Base-by-base conservation (phyloP, 768 basidiomycete genomes). In the Rhodotorula taiwanensis region DNA sequence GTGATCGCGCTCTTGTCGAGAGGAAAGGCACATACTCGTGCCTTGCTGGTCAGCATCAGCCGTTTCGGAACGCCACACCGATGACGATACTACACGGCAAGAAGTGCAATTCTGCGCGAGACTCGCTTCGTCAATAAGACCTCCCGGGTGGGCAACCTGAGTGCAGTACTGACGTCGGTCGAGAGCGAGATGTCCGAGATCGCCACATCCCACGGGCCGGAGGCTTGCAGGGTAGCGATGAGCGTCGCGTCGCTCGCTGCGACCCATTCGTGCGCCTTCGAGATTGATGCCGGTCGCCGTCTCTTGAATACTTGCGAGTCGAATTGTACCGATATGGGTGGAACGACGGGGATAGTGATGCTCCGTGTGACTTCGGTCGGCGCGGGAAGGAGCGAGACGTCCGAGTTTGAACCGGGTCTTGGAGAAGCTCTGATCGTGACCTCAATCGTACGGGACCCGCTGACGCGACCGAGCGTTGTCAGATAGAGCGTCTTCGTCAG, bases 371-470 rank as follows among this genome's bases (percentile, higher is more conserved):
- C 80, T 72, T 94, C 91, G 61, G 80, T 83, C 33, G 75, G 73
- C 31, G 78, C 74, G 25, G 71, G 62, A 9, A 23, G 55, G 18
- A 61, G 66, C n/a, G 58, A 2, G 5, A 16, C 47, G 4, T 51
- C 59, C 5, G 70, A 53, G 2, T 69, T 57, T 30, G 80, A 30
- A 1, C 39, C 30, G 0, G 48, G 39, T 7, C 30, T 31, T 8
- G 57, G 57, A 18, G 49, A 25, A 8, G 58, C 85, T 59, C 85
- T 86, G 41, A 93, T 77, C 0, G 89, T 91, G 41, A 94, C 78
- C 72, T 95, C 92, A 57, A 95, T 75, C 48, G 83, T 80, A 48
- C 90, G 82, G 55, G 87, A 83, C 3, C 87, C 88, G 2, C 82
- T 77, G 2, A 80, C 81, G 20, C 88, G 31, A 23, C 51, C 86